Evolutionary conservation across 768 basidiomycete species (phyloP).

Genomic region (Mycena rebaudengoi): DNA sequence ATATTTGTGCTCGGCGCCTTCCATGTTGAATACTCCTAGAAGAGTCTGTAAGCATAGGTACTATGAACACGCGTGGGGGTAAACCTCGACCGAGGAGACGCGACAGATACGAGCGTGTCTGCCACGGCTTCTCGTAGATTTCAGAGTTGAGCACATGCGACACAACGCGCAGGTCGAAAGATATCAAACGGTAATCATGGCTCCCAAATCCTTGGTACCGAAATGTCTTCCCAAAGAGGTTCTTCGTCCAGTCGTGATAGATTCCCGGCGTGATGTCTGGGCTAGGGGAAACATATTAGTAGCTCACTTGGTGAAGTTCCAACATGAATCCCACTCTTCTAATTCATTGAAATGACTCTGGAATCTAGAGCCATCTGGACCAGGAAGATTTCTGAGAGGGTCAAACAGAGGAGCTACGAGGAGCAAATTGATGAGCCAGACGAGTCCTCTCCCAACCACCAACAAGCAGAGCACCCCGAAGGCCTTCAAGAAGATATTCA

Average conservation of each 20-base stretch:
- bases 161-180: constrained; percentile 58
- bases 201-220: constrained; percentile 64
- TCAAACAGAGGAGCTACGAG: constrained; percentile 55
- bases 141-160: constrained; percentile 58
- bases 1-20: constrained; percentile 56
- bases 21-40: constrained; percentile 60
- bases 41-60: background rate
- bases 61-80: background rate
- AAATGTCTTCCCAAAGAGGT: constrained; percentile 57
- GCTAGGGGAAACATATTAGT: constrained; percentile 35
- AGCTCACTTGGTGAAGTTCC: background rate
- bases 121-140: constrained; percentile 64
- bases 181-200: constrained; percentile 64
- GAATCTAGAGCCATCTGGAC: constrained; percentile 51
- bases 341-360: constrained; percentile 55
- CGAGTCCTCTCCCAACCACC: constrained; percentile 43
- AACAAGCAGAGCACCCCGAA: constrained; percentile 38
- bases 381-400: constrained; percentile 57
- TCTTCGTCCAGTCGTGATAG: constrained; percentile 52
- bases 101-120: constrained; percentile 57
- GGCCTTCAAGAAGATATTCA: constrained; percentile 37
- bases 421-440: constrained; percentile 54
- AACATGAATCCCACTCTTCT: constrained; percentile 50
- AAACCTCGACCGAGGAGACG: constrained; percentile 59
- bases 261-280: constrained; percentile 50